Conservation (phyloP, 2,329 filamentous ascomycete species). For the Talaromyces pinophilus region DNA sequence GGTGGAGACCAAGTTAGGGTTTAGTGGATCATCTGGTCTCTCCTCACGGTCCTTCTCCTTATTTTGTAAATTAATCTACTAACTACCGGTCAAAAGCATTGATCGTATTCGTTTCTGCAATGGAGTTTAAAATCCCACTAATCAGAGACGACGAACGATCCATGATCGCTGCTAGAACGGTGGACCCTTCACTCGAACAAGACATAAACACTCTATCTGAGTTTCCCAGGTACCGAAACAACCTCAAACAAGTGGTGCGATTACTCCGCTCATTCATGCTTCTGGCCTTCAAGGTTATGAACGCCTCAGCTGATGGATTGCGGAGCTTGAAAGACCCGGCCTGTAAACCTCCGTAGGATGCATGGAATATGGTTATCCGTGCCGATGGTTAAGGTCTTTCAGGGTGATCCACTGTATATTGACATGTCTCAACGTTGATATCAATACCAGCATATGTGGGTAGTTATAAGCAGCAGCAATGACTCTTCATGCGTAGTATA, state of each 20-base stretch:
- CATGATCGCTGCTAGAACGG: neutral
- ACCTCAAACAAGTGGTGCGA: slow-evolving; percentile 9
- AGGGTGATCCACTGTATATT: neutral
- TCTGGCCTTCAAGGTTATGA: neutral
- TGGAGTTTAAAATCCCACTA: slow-evolving; percentile 1
- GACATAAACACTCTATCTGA: neutral
- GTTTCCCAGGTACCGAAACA: neutral
- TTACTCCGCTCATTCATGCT: slow-evolving; percentile 1
- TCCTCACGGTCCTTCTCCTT: slow-evolving; percentile 4
- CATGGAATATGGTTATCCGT: neutral
- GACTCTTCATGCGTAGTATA: neutral
- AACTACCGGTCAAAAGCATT: too few species aligned
- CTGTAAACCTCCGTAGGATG: neutral
- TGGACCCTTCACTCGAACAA: neutral
- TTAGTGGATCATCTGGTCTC: slow-evolving; percentile 2
- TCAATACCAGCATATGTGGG: neutral
- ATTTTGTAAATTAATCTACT: neutral
- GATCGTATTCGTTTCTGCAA: neutral
- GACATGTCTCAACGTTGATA: neutral
- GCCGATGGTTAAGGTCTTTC: neutral
- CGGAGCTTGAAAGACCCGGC: neutral
- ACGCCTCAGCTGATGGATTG: neutral
- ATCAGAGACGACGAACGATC: neutral
- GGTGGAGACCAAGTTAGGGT: neutral
- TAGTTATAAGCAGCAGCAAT: neutral